Conservation (phyloP, 345 rosid genomes). For the Rhodamnia argentea region DNA sequence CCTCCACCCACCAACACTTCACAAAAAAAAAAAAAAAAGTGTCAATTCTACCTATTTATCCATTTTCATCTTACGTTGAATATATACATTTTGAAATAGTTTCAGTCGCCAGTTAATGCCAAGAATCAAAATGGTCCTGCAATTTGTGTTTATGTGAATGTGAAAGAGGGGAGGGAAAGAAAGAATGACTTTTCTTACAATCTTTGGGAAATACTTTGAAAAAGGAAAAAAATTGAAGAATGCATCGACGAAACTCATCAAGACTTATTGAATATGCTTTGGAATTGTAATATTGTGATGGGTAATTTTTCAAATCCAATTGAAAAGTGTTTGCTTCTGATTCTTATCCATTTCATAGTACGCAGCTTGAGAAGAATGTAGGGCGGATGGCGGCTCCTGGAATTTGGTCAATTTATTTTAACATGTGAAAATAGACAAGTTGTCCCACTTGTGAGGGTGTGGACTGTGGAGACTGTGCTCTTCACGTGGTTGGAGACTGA, state of each 20-base stretch:
- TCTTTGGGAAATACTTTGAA: too few relatives aligned
- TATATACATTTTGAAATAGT: neutral
- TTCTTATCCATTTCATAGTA: too few relatives aligned
- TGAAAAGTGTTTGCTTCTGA: too few relatives aligned
- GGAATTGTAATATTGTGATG: too few relatives aligned
- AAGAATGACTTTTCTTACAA: too few relatives aligned
- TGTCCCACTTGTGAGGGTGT: too few relatives aligned
- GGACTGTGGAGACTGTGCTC: too few relatives aligned
- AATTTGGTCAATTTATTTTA: neutral
- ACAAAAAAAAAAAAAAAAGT: too few relatives aligned
- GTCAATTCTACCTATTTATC: too few relatives aligned
- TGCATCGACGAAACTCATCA: neutral
- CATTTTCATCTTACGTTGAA: neutral
- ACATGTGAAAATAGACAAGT: neutral
- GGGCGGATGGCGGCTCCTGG: neutral
- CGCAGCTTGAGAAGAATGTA: neutral
- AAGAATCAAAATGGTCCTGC: rapidly evolving
- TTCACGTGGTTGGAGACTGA: neutral
- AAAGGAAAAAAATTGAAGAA: neutral
- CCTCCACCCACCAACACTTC: too few relatives aligned
- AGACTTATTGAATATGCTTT: too few relatives aligned
- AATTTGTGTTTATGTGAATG: neutral
- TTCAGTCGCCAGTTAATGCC: neutral
- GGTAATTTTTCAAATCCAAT: too few relatives aligned
- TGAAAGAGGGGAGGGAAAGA: neutral